Base-by-base conservation (phyloP, 2,329 filamentous ascomycete species). In the Xylaria sp. region DNA sequence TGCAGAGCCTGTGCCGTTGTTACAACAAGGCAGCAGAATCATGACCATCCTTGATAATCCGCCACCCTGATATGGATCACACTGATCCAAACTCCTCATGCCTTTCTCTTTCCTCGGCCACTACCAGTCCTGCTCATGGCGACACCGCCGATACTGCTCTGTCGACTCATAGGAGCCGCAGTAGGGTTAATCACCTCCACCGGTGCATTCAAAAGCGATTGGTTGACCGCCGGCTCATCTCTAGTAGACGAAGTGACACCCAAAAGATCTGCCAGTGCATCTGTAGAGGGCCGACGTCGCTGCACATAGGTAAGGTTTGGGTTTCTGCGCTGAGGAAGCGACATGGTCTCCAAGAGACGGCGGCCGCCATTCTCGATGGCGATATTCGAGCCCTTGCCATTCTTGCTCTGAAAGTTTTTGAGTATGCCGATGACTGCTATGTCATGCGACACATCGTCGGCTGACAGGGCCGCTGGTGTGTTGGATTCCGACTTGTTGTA, bases 341-440 rank as follows among this genome's bases (percentile, higher is more conserved):
- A 77, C 23, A 83, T 80, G 35, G 79, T 77, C 67, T 85, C 80
- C n/a, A 86, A 77, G 7, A 85, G 73, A 63, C 76, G 80, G 55
- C 82, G 80, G 57, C 82, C 76, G 34, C 82, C 81, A 59, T 79
- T 80, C 48, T 78, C 75, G 4, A 76, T 74, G 60, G 83, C 80
- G n/a, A 86, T 76, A 58, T 83, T 83, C 37, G 82, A 77, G 2
- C 83, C 83, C 1, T 76, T 74, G 61, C 80, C 82, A 67, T 84
- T 77, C 3, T 73, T 73, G 58, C 76, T 74, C 67, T 83, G 80
- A 64, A 85, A 86, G 64, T 81, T 79, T 68, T 80, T 80, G 65
- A 83, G 80, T 62, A 81, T 78, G 42, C 80, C 80, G 75, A 88
- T 84, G 52, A 87, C 79, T 8, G 79, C 76, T 34, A 86, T 71